Base-by-base conservation (phyloP, 495 filamentous ascomycete species). In the Penicillium egyptiacum region DNA sequence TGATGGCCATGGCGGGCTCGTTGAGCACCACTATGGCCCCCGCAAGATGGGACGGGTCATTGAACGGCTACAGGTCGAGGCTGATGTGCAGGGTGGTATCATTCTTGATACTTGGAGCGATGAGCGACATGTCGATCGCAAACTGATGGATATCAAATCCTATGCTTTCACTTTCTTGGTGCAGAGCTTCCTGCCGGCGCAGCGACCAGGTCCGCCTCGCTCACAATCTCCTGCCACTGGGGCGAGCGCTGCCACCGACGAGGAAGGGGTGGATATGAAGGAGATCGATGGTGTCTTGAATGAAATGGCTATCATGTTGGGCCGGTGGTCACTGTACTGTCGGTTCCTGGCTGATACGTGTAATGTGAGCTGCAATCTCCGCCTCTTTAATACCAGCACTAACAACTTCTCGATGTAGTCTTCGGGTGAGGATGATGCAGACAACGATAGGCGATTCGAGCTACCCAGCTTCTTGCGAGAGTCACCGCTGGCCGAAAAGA, bases 121-220 rank as follows among this genome's bases (percentile, higher is more conserved):
- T 60, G 94, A 98, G 67, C 82, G 90, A 45, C 82, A 78, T 39
- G 83, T 98, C 25, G 88, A 91, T 66, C 81, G 92, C 61, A 89
- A 87, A 63, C 76, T 98, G 61, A 97, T 89, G 10, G 94, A 98
- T 66, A 88, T 96, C 67, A 96, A 90, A 74, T 94, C 90, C 22
- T 98, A 98, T 71, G 93, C 94, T 8, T 98, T 96, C 68, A 94
- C 91, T 0, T 98, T 98, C 65, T 74, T 98, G 45, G 92, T 98
- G 1, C 92, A 97, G 74, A 96, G 91, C 67, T 98, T 96, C 73
- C 70, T 96, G 37, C 85, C 90, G 0, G 78, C 83, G 35, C 87
- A 88, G 56, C 74, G 83, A 42, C 74, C 80, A 42, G 79, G 80
- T 11, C 82, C 80, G 0, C 77, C 77, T 22, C 77, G 78, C 22